Evolutionary conservation across 805 yeast genomes (phyloP).

Genomic region (Suhomyces kilbournensis): DNA sequence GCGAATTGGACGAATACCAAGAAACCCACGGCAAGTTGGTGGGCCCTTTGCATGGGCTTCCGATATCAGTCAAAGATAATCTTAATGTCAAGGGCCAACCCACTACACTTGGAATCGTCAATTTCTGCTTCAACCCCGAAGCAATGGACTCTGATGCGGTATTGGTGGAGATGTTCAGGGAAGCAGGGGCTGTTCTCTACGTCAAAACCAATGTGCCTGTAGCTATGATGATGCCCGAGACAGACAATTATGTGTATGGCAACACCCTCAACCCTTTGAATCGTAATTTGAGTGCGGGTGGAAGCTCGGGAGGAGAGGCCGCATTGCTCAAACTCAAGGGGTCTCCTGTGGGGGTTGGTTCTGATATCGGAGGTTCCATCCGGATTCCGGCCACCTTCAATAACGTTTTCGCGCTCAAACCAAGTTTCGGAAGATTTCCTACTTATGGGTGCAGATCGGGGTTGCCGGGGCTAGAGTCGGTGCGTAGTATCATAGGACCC

Average conservation of each 20-base stretch:
- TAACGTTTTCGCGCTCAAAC: conserved; percentile 42
- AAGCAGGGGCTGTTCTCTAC: conserved; percentile 52
- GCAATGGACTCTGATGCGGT: conserved; percentile 32
- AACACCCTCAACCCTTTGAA: conserved; percentile 46
- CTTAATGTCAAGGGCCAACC: conserved; percentile 47
- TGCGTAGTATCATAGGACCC: conserved; percentile 49
- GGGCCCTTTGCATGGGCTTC: conserved; percentile 33
- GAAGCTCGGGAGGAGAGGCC: conserved; percentile 56
- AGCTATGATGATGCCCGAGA: conserved; percentile 50
- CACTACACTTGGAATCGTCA: conserved; percentile 49
- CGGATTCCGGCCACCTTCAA: conserved; percentile 47
- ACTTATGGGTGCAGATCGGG: conserved; percentile 31
- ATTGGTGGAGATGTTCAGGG: conserved; percentile 39
- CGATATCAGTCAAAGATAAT: conserved; percentile 40
- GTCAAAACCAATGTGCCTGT: conserved; percentile 54
- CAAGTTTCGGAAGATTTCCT: conserved; percentile 46
- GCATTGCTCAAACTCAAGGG: conserved; percentile 45
- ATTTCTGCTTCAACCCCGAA: conserved; percentile 37
- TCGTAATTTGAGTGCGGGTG: conserved; percentile 45
- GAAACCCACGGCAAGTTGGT: conserved; percentile 12
- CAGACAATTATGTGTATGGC: conserved; percentile 45
- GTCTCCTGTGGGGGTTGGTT: conserved; percentile 52
- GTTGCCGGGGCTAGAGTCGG: conserved; percentile 33
- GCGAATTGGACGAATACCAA: conserved; percentile 22
- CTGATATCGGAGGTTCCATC: conserved; percentile 53